These are phyloP conservation scores for Nannizziopsis barbatae DNA, from an alignment of 2,329 filamentous ascomycete species.

Conservation along the genomic window DNA sequence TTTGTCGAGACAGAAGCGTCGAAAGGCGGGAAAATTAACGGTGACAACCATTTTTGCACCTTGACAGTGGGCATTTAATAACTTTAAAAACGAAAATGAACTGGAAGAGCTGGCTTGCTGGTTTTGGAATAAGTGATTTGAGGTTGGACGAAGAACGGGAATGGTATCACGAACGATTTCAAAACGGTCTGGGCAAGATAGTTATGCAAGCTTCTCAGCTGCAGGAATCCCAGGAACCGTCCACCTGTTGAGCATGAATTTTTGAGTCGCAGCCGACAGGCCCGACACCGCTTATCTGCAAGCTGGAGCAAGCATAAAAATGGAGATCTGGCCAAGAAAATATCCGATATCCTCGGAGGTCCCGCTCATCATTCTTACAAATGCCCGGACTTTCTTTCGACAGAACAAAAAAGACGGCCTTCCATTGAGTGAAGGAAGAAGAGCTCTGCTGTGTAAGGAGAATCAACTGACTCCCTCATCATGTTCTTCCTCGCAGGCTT, in stretches of 20 bases:
- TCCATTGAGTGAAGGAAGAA: background rate
- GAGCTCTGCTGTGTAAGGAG: background rate
- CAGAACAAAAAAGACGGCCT: background rate
- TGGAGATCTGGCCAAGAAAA: background rate
- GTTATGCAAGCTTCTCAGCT: too few species aligned
- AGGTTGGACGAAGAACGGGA: too few species aligned
- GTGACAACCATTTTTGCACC: too few species aligned
- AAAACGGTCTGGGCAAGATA: too few species aligned
- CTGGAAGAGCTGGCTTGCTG: too few species aligned
- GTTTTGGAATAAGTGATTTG: too few species aligned
- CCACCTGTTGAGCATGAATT: background rate
- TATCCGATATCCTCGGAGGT: background rate
- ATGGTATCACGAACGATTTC: too few species aligned
- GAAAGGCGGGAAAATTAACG: too few species aligned
- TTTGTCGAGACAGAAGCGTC: too few species aligned
- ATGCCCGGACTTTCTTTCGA: background rate
- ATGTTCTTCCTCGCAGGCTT: slow-evolving; percentile 3
- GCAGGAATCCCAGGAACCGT: background rate
- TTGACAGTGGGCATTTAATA: too few species aligned
- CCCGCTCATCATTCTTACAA: background rate
- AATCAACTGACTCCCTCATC: background rate
- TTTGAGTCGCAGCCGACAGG: background rate
- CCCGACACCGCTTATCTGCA: background rate
- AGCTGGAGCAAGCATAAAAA: background rate
- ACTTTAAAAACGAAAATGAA: too few species aligned